Base-by-base conservation (phyloP, 352 stramenopile genomes). In the Globisporangium solare region DNA sequence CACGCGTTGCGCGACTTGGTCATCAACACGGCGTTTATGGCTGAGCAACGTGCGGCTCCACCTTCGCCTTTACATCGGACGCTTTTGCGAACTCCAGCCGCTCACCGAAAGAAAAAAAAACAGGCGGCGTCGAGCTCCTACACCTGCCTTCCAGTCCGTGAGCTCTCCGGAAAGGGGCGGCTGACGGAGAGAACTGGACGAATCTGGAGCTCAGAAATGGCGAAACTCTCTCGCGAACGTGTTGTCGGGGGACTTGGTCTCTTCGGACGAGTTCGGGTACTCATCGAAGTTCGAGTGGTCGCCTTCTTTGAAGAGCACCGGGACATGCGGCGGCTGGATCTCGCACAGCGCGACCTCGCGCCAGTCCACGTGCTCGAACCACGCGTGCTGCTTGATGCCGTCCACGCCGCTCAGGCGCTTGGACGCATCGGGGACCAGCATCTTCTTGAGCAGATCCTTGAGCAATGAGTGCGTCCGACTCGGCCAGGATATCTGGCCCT, bases 341-440 rank as follows among this genome's bases (percentile, higher is more conserved):
- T 86, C 72, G 3, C 67, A 50, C 1, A 65, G 70, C 22, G 66
- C 56, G 13, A 94, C 73, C 11, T 72, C 63, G 2, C 73, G 47
- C 79, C 80, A 92, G 59, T 90, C 75, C 1, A 94, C 79, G 18
- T 78, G 58, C 21, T 51, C 48, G 54, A 92, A 90, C 78, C 79
- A 94, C 39, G 55, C 41, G 47, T 94, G 84, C 15, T 63, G 20
- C 58, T 86, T 86, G 52, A 94, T 81, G 1, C 31, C 31, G 0
- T 65, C 54, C 0, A 61, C 60, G 12, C 89, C 79, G 40, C 60
- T 71, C 18, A 91, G 67, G 6, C 83, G 68, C 60, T 74, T 80
- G 31, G 41, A 41, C 1, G 72, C 54, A 24, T 95, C 75, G 0
- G 83, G 58, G 17, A 70, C 51, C 47, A 97, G 64, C 66, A 97